A percentile compares a stretch with the other conserved stretches of the same genome.
Conservation (phyloP, 2,329 filamentous ascomycete species). For the Metarhizium humberi region DNA sequence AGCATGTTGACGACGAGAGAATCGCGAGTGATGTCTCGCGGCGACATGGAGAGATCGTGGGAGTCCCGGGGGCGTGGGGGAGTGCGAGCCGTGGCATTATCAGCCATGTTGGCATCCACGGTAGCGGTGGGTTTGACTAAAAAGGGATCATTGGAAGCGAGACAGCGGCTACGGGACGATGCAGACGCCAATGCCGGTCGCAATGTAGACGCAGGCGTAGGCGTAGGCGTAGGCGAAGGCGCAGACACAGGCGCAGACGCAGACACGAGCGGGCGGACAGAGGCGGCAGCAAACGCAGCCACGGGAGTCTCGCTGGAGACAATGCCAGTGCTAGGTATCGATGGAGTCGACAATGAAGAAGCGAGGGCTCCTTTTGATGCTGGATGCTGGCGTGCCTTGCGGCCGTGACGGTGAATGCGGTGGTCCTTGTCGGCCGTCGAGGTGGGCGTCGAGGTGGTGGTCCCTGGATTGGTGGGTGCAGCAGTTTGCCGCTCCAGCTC, state of each 20-base stretch:
- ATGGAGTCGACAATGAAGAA: neutral
- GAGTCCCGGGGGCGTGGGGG: slow-evolving; percentile 47
- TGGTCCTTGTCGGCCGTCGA: neutral
- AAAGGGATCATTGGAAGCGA: slow-evolving; percentile 15
- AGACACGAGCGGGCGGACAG: neutral
- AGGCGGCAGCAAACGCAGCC: neutral
- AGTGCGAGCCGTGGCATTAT: slow-evolving; percentile 15
- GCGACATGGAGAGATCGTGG: slow-evolving; percentile 77
- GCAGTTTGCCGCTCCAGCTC: neutral
- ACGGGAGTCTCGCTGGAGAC: neutral
- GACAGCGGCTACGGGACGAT: slow-evolving; percentile 1
- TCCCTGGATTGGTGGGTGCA: neutral
- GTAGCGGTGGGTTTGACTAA: slow-evolving; percentile 13
- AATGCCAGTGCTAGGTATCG: neutral
- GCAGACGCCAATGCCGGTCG: neutral
- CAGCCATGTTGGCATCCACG: slow-evolving; percentile 15
- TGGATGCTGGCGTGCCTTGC: neutral
- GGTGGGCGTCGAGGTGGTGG: neutral
- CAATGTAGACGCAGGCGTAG: neutral
- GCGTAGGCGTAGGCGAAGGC: too few relatives aligned
- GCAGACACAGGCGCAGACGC: neutral
- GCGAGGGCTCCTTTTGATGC: neutral
- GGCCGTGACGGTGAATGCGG: neutral
- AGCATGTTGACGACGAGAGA: slow-evolving; percentile 96
- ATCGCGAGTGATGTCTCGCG: slow-evolving; percentile 69